Conservation (phyloP, 208 protist genomes). For the Trypanosoma melophagium region DNA sequence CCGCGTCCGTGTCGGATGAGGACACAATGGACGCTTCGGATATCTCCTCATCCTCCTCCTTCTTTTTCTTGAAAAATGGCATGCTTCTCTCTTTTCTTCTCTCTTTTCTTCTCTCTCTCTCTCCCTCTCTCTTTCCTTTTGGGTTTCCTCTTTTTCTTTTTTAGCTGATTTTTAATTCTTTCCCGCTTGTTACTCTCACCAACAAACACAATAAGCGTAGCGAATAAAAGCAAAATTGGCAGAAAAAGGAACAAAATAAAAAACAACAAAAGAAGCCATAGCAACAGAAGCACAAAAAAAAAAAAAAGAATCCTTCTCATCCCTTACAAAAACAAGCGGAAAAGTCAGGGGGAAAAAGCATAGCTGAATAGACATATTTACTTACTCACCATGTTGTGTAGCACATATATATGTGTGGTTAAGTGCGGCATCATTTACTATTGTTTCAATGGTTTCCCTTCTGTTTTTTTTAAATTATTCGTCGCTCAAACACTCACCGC, state of each 20-base stretch:
- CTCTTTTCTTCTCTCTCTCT: background rate
- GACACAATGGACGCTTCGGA: background rate
- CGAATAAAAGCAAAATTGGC: constrained; percentile 2
- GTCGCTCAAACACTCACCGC: background rate
- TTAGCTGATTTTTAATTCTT: background rate
- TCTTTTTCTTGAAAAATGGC: constrained; percentile 1
- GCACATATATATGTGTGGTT: too few species aligned
- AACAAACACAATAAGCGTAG: background rate
- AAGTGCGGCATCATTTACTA: background rate
- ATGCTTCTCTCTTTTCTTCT: background rate
- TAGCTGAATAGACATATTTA: too few species aligned
- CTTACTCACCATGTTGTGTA: too few species aligned
- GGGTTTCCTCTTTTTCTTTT: background rate
- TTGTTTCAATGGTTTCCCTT: background rate
- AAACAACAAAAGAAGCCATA: constrained; percentile 26
- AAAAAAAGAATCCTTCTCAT: too few species aligned
- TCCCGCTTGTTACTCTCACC: background rate
- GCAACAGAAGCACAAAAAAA: background rate
- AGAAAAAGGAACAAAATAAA: background rate
- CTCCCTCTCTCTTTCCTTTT: background rate
- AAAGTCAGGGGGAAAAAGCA: too few species aligned
- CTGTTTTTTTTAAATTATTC: constrained; percentile 1
- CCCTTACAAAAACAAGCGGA: too few species aligned
- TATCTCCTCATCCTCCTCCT: background rate
- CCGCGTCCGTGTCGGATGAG: background rate